Conservation (phyloP, 192 early-diverging fungal genomes). For the Funneliformis geosporum region DNA sequence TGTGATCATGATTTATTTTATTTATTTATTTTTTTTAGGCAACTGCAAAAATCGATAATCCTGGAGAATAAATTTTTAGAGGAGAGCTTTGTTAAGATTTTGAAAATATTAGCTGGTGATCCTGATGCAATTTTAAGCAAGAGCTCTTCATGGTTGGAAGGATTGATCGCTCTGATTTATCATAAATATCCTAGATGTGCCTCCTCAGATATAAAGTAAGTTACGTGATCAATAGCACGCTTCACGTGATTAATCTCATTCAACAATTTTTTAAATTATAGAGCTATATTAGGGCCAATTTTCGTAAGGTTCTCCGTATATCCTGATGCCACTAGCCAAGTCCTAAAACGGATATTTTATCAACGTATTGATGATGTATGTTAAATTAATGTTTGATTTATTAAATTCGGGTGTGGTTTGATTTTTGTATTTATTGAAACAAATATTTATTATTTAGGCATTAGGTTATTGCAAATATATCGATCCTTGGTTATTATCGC, state of each 20-base stretch:
- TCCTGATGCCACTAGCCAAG: neutral
- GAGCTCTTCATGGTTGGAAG: slow-evolving; percentile 6
- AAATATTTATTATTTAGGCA: neutral
- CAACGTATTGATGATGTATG: neutral
- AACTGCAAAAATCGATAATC: neutral
- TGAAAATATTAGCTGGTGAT: slow-evolving; percentile 7
- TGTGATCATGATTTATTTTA: no score
- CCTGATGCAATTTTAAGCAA: neutral
- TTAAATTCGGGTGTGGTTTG: no score
- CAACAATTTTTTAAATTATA: neutral
- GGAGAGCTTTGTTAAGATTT: neutral
- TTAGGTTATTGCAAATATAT: slow-evolving; percentile 9
- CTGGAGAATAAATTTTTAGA: neutral
- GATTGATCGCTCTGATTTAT: neutral
- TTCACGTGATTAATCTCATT: neutral
- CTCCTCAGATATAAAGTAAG: neutral
- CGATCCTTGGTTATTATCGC: slow-evolving; percentile 20
- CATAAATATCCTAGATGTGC: neutral
- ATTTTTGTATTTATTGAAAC: no score
- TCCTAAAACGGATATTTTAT: neutral
- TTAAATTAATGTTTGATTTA: no score
- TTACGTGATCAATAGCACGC: neutral
- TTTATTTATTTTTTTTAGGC: neutral
- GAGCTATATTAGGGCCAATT: neutral
- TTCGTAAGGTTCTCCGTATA: neutral